These are phyloP conservation scores for Globisporangium barbulae DNA, from an alignment of 352 stramenopile genomes.

Conservation along the genomic window DNA sequence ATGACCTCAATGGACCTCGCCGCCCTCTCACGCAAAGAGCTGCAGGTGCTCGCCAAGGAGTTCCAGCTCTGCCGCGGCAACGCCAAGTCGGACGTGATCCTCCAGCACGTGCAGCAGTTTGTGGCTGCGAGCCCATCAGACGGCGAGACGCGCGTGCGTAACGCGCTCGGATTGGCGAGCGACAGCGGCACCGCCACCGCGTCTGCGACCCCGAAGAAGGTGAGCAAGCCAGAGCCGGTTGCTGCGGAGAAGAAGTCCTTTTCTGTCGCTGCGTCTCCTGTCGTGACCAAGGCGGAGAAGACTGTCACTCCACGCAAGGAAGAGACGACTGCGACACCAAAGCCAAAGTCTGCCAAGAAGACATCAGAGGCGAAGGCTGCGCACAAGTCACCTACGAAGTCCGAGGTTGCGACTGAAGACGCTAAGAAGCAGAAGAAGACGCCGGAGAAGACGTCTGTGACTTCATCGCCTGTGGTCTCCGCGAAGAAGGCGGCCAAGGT, in stretches of 20 bases:
- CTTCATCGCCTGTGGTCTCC: conserved; percentile 6
- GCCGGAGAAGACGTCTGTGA: conserved; percentile 16
- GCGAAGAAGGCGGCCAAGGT: conserved; percentile 1
- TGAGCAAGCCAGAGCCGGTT: neutral
- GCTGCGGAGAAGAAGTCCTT: neutral
- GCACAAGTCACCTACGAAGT: conserved; percentile 10
- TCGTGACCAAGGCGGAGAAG: conserved; percentile 12
- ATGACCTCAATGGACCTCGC: conserved; percentile 24
- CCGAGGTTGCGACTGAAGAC: conserved; percentile 2
- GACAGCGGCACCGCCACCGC: conserved; percentile 1
- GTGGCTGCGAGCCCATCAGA: conserved; percentile 33
- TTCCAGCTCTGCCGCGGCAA: conserved; percentile 63
- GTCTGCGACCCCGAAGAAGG: conserved; percentile 1
- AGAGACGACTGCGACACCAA: neutral
- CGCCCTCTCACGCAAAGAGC: conserved; percentile 51
- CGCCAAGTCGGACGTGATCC: conserved; percentile 65
- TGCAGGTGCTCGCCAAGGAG: conserved; percentile 65
- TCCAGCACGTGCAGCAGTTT: conserved; percentile 42
- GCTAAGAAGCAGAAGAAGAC: conserved; percentile 9
- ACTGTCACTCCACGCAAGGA: conserved; percentile 9
- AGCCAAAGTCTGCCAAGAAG: conserved; percentile 8
- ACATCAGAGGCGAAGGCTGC: conserved; percentile 5
- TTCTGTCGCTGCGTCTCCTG: neutral
- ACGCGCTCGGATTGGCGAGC: conserved; percentile 16
- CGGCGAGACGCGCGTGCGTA: conserved; percentile 34